Conservation (phyloP, 2,329 filamentous ascomycete genomes). For the Corinectria fuckeliana region DNA sequence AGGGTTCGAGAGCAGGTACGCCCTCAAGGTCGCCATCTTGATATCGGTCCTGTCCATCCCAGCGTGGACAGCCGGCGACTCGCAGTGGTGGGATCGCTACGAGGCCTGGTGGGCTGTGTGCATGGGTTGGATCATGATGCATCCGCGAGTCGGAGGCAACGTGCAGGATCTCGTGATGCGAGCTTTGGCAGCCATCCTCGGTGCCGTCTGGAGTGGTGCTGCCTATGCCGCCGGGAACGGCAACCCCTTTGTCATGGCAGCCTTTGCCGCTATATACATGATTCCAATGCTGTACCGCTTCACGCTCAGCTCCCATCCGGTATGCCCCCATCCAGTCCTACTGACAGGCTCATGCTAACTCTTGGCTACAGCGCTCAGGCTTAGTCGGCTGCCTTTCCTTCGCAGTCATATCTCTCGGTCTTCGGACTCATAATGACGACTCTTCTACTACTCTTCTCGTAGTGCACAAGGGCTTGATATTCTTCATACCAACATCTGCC, state of each 20-base stretch:
- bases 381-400: slow-evolving; percentile 65
- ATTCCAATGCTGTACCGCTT: slow-evolving; percentile 65
- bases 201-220: slow-evolving; percentile 61
- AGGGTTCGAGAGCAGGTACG: slow-evolving; percentile 64
- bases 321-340: slow-evolving; percentile 34
- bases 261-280: slow-evolving; percentile 63
- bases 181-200: slow-evolving; percentile 55
- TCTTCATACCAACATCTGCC: slow-evolving; percentile 60
- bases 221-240: slow-evolving; percentile 58
- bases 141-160: slow-evolving; percentile 61
- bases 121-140: slow-evolving; percentile 62
- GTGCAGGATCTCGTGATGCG: slow-evolving; percentile 63
- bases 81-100: slow-evolving; percentile 61
- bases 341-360: slow-evolving; percentile 24
- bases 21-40: slow-evolving; percentile 61
- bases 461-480: slow-evolving; percentile 55
- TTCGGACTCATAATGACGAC: slow-evolving; percentile 41
- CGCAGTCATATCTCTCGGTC: slow-evolving; percentile 57
- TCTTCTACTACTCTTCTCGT: slow-evolving; percentile 50
- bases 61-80: slow-evolving; percentile 54
- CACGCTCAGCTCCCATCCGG: slow-evolving; percentile 60
- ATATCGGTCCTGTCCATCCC: slow-evolving; percentile 60
- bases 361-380: slow-evolving; percentile 55
- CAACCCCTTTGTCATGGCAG: slow-evolving; percentile 61
- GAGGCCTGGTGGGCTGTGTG: slow-evolving; percentile 66